These are phyloP conservation scores for Globisporangium okanoganense DNA, from an alignment of 352 stramenopile genomes.

Conservation along the genomic window DNA sequence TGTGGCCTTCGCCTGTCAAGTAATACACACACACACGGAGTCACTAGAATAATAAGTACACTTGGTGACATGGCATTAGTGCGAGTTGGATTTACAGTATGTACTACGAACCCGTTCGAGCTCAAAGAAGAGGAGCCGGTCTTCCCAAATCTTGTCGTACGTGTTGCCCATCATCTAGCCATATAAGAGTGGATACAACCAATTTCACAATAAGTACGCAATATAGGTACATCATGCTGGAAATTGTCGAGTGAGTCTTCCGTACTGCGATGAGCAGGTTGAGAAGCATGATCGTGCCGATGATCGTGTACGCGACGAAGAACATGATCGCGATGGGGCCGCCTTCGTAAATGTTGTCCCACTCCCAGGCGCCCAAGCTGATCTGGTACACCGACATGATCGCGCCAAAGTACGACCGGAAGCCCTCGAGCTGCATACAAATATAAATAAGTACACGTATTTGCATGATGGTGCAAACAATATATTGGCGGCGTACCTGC, in stretches of 20 bases:
- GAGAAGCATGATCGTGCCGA: constrained; percentile 81
- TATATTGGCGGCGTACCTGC: constrained; percentile 32
- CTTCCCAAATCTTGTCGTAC: constrained; percentile 85
- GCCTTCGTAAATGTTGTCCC: constrained; percentile 65
- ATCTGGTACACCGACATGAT: constrained; percentile 66
- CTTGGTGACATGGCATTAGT: not conserved
- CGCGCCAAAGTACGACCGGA: constrained; percentile 52
- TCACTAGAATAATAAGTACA: not conserved
- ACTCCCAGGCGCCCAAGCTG: constrained; percentile 74
- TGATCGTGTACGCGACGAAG: constrained; percentile 70
- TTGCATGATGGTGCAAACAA: not conserved
- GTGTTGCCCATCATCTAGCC: constrained; percentile 78
- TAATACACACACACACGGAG: not conserved
- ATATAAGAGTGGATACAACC: not conserved
- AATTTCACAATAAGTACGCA: not conserved
- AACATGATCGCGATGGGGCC: constrained; percentile 61
- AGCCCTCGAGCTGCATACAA: constrained; percentile 54
- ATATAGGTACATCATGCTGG: not conserved
- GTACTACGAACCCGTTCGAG: constrained; percentile 55
- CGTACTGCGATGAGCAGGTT: constrained; percentile 74
- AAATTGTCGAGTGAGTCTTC: not conserved
- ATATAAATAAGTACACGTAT: not conserved
- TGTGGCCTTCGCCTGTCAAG: constrained; percentile 56
- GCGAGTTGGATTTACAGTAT: not conserved
- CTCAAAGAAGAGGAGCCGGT: constrained; percentile 76